Conservation (phyloP, 2,329 filamentous ascomycete genomes). For the Xylariomycetidae sp. region DNA sequence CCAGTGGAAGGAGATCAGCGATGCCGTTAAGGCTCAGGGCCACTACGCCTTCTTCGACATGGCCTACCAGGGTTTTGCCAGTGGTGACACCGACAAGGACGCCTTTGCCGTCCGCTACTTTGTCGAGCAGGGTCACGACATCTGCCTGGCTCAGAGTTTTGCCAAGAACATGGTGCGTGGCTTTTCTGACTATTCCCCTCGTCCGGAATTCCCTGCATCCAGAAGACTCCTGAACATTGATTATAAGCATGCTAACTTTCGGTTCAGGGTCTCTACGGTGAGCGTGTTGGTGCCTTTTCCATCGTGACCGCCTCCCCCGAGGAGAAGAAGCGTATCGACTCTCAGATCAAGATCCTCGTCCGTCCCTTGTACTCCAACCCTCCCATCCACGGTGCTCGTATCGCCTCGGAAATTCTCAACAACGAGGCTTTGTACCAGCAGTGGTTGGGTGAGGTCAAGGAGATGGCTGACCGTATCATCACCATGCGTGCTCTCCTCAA, state of each 20-base stretch:
- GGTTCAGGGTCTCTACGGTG: slow-evolving; percentile 97
- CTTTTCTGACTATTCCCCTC: slow-evolving; percentile 1
- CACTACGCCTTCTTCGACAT: slow-evolving; percentile 99
- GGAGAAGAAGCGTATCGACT: slow-evolving; percentile 94
- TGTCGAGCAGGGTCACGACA: slow-evolving; percentile 82
- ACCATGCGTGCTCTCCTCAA: slow-evolving; percentile 93
- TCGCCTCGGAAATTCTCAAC: slow-evolving; percentile 89
- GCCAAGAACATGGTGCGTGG: slow-evolving; percentile 94
- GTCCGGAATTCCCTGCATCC: background rate
- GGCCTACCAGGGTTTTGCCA: slow-evolving; percentile 98
- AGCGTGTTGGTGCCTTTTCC: slow-evolving; percentile 96
- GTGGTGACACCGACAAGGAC: slow-evolving; percentile 84
- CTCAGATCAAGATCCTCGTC: slow-evolving; percentile 96
- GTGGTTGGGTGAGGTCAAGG: slow-evolving; percentile 96
- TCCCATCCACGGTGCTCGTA: slow-evolving; percentile 89
- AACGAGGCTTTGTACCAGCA: slow-evolving; percentile 78
- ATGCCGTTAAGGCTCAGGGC: slow-evolving; percentile 74
- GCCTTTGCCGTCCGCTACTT: slow-evolving; percentile 93
- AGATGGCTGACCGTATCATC: slow-evolving; percentile 98
- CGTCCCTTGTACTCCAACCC: slow-evolving; percentile 98
- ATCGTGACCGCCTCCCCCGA: slow-evolving; percentile 77
- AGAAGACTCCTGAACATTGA: too few species aligned
- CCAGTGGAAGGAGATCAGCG: slow-evolving; percentile 89
- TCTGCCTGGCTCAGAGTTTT: slow-evolving; percentile 87
- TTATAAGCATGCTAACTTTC: too few species aligned